These are phyloP conservation scores for Podospora didyma DNA, from an alignment of 495 filamentous ascomycete genomes.

Conservation along the genomic window DNA sequence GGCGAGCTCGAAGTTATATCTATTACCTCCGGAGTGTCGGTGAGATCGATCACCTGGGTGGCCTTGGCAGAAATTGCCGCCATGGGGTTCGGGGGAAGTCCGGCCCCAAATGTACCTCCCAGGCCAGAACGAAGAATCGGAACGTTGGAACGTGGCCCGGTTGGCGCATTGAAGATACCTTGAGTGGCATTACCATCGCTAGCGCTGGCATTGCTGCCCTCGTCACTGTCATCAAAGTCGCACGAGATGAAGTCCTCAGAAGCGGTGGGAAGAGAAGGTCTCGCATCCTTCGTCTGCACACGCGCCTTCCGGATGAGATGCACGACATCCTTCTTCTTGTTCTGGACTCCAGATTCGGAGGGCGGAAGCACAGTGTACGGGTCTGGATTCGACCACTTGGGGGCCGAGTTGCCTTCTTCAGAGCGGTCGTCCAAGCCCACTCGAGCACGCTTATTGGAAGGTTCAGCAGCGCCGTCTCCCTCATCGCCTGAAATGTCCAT, in stretches of 20 bases:
- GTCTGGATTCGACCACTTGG: conserved; percentile 92
- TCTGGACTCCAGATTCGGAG: conserved; percentile 52
- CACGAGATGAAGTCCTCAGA: conserved; percentile 81
- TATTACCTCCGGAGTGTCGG: conserved; percentile 6
- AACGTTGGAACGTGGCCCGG: too few relatives aligned
- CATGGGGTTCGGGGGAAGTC: too few relatives aligned
- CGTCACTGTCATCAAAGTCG: conserved; percentile 54
- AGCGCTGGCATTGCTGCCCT: conserved; percentile 16
- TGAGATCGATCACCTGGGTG: conserved; percentile 20
- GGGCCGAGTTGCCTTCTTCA: conserved; percentile 42
- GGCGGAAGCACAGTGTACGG: conserved; percentile 82
- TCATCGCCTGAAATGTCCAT: conserved; percentile 60
- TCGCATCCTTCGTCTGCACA: conserved; percentile 45
- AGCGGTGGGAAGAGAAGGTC: conserved; percentile 54
- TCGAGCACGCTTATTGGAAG: conserved; percentile 47
- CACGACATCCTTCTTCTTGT: conserved; percentile 77
- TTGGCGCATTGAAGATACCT: background rate
- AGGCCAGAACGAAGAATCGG: too few relatives aligned
- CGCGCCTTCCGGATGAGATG: conserved; percentile 84
- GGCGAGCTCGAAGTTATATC: conserved; percentile 6
- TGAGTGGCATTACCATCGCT: too few relatives aligned
- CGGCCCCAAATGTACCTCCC: too few relatives aligned
- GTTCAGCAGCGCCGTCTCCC: conserved; percentile 47
- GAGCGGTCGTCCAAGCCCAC: conserved; percentile 24
- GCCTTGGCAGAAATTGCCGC: background rate